Evolutionary conservation across 108 stramenopile species (phyloP), one percentile per base, ranked within the genome.

Genomic region (Cyclotella cryptica): DNA sequence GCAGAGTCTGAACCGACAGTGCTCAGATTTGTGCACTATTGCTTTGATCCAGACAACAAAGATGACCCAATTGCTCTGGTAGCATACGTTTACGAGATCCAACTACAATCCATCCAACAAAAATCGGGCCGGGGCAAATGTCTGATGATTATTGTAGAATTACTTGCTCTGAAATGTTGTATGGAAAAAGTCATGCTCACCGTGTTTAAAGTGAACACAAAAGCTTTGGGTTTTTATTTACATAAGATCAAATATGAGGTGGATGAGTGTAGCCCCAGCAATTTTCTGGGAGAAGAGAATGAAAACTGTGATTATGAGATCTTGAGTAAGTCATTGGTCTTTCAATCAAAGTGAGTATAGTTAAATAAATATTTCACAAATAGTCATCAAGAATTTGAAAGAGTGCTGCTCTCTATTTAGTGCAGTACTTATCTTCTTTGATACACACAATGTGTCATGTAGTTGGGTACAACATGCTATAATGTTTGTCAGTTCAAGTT

Each of bases 21-120:
- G 39, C 65, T 83, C 12, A 92, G 81, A 17, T 95, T 92, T 79
- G 69, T 68, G 12, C 94, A 95, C 64, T 95, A 82, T 80, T 90
- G 92, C n/a, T 92, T 88, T 54, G 94, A 95, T 71, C 72, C 66
- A 74, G 88, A 95, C 53, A 90, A 95, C 67, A 87, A 93, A 42
- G 86, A 89, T 21, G 45, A 63, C 4, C 88, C 87, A 17, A 51
- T 79, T 13, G 53, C 35, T 13, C 76, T 69, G 0, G 63, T 81
- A 42, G 71, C 77, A 15, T 85, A 85, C 71, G 66, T 95, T 11
- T 95, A 92, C 73, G 94, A 95, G 81, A 73, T 95, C 1, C 94
- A 95, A 79, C 79, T 95, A 18, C 59, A 63, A 43, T 35, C 78
- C 39, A 41, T 22, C 21, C 70, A 63, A 68, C 94, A 78, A 57